phyloP scores from a whole-genome alignment of 176 grass and related monocot genomes.

The Hsuehochloa calcarea region DNA sequence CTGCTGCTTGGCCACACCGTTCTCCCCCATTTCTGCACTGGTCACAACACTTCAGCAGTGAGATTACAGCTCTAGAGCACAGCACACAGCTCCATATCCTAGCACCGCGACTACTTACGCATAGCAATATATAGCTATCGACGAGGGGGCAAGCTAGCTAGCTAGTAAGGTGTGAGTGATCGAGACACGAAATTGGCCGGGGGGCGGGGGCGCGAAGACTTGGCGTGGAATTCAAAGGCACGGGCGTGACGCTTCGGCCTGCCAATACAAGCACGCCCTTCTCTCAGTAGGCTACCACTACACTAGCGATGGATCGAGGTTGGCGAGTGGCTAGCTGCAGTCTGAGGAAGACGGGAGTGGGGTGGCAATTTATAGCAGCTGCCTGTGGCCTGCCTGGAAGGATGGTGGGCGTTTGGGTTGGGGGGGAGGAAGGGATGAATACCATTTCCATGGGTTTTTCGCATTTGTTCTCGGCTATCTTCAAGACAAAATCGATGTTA shows the following conservation, averaged over 20 bases:
- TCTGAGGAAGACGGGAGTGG: neutral
- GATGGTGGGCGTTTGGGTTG: neutral
- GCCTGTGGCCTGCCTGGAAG: neutral
- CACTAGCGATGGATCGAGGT: neutral
- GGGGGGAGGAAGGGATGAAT: neutral
- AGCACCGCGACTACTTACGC: neutral
- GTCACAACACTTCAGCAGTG: conserved; percentile 1
- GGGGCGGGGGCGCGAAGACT: neutral
- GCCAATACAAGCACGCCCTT: neutral
- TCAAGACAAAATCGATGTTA: neutral
- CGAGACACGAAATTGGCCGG: neutral
- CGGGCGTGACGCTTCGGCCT: neutral
- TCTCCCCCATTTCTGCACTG: conserved; percentile 59
- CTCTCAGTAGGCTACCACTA: neutral
- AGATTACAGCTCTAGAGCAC: conserved; percentile 3
- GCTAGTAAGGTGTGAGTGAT: neutral
- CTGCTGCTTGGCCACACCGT: conserved; percentile 39
- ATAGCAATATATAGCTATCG: conserved; percentile 21
- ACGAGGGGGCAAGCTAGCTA: neutral
- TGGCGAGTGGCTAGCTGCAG: neutral
- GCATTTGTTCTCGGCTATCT: neutral
- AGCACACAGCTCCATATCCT: neutral
- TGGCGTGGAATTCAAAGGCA: conserved; percentile 31
- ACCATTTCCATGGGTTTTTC: neutral
- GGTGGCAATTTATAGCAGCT: conserved; percentile 5